Evolutionary conservation across 345 rosid genomes (phyloP).

Genomic region (Lepidium sativum): DNA sequence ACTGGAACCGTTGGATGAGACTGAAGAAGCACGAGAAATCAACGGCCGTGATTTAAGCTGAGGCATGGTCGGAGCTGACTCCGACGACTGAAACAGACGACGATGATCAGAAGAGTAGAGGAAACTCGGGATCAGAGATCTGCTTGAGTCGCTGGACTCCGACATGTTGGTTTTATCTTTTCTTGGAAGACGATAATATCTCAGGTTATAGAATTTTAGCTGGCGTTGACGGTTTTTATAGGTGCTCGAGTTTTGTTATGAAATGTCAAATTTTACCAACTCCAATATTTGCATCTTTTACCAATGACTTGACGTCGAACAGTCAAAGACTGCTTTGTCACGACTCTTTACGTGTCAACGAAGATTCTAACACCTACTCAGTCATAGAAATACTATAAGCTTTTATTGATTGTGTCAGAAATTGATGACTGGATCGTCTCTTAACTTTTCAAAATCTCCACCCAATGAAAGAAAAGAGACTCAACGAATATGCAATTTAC

Average conservation of each 20-base stretch:
- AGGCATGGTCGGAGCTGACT: constrained; percentile 14
- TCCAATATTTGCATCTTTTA: background rate
- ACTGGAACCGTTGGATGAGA: constrained; percentile 9
- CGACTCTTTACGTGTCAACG: constrained; percentile 27
- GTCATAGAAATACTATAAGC: too few species aligned
- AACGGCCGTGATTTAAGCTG: constrained; percentile 6
- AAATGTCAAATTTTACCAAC: background rate
- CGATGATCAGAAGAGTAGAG: constrained; percentile 44
- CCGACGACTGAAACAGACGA: constrained; percentile 23
- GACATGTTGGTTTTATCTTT: constrained; percentile 32
- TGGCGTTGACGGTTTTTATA: constrained; percentile 2
- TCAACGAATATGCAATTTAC: too few species aligned
- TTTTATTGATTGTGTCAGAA: too few species aligned
- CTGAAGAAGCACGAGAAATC: background rate
- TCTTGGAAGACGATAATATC: background rate
- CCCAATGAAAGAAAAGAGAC: too few species aligned
- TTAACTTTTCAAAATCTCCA: too few species aligned
- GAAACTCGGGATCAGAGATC: constrained; percentile 60
- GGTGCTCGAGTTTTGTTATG: background rate
- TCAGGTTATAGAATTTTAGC: background rate
- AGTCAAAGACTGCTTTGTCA: constrained; percentile 8
- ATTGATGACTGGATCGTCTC: too few species aligned
- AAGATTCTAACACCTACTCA: background rate
- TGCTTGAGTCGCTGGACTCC: constrained; percentile 29
- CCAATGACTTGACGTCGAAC: background rate